Conservation (phyloP, 2,329 filamentous ascomycete species). For the Aspergillus fischeri region DNA sequence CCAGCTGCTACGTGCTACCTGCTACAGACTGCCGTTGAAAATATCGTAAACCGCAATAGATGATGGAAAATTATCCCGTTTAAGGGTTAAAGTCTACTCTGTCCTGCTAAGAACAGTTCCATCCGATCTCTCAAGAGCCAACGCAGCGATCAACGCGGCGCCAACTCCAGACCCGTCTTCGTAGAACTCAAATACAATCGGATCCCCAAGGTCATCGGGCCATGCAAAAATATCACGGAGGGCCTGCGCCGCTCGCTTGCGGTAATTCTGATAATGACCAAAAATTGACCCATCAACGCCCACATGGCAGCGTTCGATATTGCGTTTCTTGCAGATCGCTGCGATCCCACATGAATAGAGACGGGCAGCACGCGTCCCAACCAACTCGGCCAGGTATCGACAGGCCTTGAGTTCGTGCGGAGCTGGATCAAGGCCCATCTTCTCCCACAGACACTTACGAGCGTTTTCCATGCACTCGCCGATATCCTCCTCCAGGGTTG, state of each 20-base stretch:
- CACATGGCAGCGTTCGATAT: conserved; percentile 76
- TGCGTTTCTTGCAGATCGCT: conserved; percentile 95
- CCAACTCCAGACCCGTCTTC: conserved; percentile 91
- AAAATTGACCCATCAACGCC: conserved; percentile 95
- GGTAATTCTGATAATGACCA: conserved; percentile 98
- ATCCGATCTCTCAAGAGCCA: conserved; percentile 34
- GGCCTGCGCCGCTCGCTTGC: conserved; percentile 76
- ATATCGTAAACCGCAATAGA: not conserved
- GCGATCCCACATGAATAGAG: conserved; percentile 91
- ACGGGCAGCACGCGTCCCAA: conserved; percentile 85
- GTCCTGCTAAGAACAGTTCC: not conserved
- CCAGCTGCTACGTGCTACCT: not conserved
- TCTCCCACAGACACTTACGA: conserved; percentile 64
- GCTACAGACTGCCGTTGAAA: not conserved
- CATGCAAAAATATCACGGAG: conserved; percentile 89
- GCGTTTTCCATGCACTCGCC: conserved; percentile 89
- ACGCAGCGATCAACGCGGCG: conserved; percentile 76
- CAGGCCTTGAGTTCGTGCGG: conserved; percentile 79
- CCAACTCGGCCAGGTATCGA: conserved; percentile 83
- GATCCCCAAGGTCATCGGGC: conserved; percentile 72
- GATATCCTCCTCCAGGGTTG: conserved; percentile 84
- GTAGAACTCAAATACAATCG: conserved; percentile 74
- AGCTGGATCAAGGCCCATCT: conserved; percentile 65
- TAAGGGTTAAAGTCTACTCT: not conserved
- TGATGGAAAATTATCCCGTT: not conserved